Evolutionary conservation across 768 basidiomycete species (phyloP), one percentile per base, ranked within the genome.

Genomic region (Agrocybe praecox): DNA sequence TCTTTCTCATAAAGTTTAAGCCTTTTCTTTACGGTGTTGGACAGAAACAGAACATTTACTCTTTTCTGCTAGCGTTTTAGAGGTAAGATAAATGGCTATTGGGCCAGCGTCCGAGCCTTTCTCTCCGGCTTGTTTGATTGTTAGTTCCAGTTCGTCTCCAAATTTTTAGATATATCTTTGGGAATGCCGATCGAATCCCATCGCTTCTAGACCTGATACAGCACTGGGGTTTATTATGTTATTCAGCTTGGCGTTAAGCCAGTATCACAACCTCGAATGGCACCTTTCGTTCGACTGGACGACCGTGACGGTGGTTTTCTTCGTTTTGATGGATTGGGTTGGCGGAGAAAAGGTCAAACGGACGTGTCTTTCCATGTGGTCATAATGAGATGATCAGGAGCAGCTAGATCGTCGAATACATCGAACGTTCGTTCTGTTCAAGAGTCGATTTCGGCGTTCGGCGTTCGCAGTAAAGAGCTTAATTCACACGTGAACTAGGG

Each of bases 71-170:
- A 89, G 72, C 1, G 76, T 79, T 74, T 92, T 91, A 11, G 82
- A 83, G 2, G 86, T 84, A 18, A 76, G 63, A 66, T 92, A 91
- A 26, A 68, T 59, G 2, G 67, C 54, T 1, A 50, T 56, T 45
- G 1, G 68, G 52, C 0, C 81, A 80, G 2, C 26, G 69, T 69
- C 2, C 84, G 11, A 36, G 10, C 57, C 87, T 29, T 82, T 71
- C 57, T 82, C 48, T 72, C 54, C 80, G 69, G 17, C 82, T 74
- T 7, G 74, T 70, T 49, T 70, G 5, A 81, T 71, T 54, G 71
- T 17, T 82, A 68, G 60, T 88, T 87, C 91, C 89, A 91, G 69
- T 90, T n/a, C n/a, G n/a, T n/a, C n/a, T n/a, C n/a, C n/a, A n/a
- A n/a, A n/a, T n/a, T n/a, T n/a, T n/a, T n/a, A n/a, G n/a, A n/a